Percentiles rank a stretch among this genome's conserved stretches.
Evolutionary conservation across 2,329 filamentous ascomycete genomes (phyloP).

Genomic region (Arthrobotrys sinensis): DNA sequence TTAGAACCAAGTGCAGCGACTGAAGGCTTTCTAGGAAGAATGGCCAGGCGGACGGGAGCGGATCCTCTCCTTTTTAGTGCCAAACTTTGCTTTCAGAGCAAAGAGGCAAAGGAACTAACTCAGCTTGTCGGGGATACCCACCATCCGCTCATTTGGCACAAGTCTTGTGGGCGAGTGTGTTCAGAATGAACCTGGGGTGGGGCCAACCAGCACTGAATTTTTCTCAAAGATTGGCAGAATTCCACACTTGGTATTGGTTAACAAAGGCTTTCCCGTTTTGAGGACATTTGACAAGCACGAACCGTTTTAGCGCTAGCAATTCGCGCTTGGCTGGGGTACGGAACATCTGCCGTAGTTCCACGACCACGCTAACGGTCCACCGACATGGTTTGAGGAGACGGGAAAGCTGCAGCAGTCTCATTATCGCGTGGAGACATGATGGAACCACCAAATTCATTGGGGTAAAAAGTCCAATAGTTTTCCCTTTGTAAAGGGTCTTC

Average conservation of each 20-base stretch:
- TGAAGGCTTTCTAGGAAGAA: slow-evolving; percentile 43
- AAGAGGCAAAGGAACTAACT: slow-evolving; percentile 40
- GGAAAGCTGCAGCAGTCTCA: slow-evolving; percentile 40
- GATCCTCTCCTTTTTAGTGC: slow-evolving; percentile 61
- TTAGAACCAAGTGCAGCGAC: slow-evolving; percentile 20
- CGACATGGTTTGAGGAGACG: slow-evolving; percentile 26
- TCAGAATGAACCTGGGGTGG: slow-evolving; percentile 40
- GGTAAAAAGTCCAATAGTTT: not conserved
- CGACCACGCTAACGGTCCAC: slow-evolving; percentile 44
- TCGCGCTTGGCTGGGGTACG: slow-evolving; percentile 44
- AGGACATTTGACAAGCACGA: slow-evolving; percentile 33
- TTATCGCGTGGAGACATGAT: slow-evolving; percentile 26
- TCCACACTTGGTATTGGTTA: slow-evolving; percentile 31
- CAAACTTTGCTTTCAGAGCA: slow-evolving; percentile 43
- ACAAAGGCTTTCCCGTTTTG: slow-evolving; percentile 10
- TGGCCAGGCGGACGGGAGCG: slow-evolving; percentile 57
- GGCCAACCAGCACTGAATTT: slow-evolving; percentile 33
- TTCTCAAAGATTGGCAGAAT: slow-evolving; percentile 45
- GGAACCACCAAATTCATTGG: slow-evolving; percentile 7
- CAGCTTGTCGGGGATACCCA: slow-evolving; percentile 33
- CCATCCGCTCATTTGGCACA: slow-evolving; percentile 37
- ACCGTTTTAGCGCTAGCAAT: slow-evolving; percentile 37
- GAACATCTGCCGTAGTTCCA: slow-evolving; percentile 57
- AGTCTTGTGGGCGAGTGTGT: slow-evolving; percentile 42
- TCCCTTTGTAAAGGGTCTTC: not conserved